Evolutionary conservation across 2,329 filamentous ascomycete species (phyloP), one percentile per base, ranked within the genome.

Genomic region (Pseudogymnoascus sp.): DNA sequence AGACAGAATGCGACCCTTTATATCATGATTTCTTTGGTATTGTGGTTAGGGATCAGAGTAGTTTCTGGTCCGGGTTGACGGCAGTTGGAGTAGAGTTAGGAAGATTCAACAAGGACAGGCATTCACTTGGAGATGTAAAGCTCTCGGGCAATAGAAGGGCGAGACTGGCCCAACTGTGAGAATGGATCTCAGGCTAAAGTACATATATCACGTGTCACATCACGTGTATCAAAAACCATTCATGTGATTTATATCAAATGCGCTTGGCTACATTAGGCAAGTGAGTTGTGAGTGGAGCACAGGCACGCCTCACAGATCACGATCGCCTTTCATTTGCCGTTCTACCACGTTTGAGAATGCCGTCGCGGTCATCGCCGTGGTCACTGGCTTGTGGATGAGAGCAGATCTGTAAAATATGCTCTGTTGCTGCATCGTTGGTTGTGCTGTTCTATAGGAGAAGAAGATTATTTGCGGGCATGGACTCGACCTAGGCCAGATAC

Each of bases 191-290:
- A 21, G 21, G 21, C 21, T 21, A 21, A 21, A 21, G 21, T 21
- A 21, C 21, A 21, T 2, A 21, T 21, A 21, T 45, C 47, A 54
- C 47, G 23, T 54, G 47, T 1, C 10, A 1, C 1, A 16, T 29
- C 47, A 54, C 47, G 47, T 54, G 23, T 1, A 31, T 16, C 7
- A 3, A 11, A 14, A 3, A 14, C 11, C 21, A 21, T 4, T 47
- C 47, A 54, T 14, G 47, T 54, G 45, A 29, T n/a, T 16, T 31
- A 2, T 1, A 5, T 31, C 7, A 54, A 54, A 54, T 54, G 23
- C 47, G 47, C 47, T 54, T 54, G n/a, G 47, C 47, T 54, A 31
- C 14, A 31, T 54, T 54, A 54, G 23, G 47, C 47, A 51, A 51
- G 21, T 51, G 45, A 51, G 6, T 51, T 29, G 21, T 21, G 23